Evolutionary conservation across 768 basidiomycete genomes (phyloP).

Genomic region (Aureoboletus auriporus): DNA sequence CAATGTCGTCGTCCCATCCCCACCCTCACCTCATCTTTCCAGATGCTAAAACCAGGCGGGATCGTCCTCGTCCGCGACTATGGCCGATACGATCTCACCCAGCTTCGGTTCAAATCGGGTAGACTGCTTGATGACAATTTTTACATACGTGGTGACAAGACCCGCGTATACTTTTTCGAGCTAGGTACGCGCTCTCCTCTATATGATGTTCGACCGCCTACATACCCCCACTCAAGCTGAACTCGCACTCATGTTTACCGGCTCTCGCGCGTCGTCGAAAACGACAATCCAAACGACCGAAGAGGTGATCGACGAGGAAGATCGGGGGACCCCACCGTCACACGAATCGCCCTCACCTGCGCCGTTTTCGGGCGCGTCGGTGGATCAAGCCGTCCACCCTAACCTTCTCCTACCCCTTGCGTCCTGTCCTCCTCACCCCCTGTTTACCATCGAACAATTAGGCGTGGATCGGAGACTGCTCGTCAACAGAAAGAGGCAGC

Average conservation of each 20-base stretch:
- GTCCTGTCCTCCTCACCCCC: conserved; percentile 43
- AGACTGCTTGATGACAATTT: conserved; percentile 91
- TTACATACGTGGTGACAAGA: conserved; percentile 96
- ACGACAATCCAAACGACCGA: conserved; percentile 30
- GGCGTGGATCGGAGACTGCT: conserved; percentile 88
- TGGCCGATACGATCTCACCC: conserved; percentile 91
- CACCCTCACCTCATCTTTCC: neutral
- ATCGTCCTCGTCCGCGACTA: conserved; percentile 87
- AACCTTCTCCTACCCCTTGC: conserved; percentile 29
- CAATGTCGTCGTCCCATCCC: neutral
- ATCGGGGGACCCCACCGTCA: conserved; percentile 3
- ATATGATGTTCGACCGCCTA: neutral
- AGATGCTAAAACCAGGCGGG: conserved; percentile 93
- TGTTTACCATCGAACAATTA: conserved; percentile 80
- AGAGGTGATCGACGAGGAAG: conserved; percentile 32
- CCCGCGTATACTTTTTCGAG: conserved; percentile 96
- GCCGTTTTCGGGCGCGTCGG: neutral
- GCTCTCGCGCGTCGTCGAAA: conserved; percentile 38
- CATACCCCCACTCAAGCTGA: conserved; percentile 49
- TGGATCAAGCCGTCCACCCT: conserved; percentile 29
- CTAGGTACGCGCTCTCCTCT: conserved; percentile 46
- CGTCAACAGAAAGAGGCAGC: conserved; percentile 88
- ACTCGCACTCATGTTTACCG: conserved; percentile 76
- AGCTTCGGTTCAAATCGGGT: conserved; percentile 85
- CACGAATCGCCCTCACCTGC: conserved; percentile 1